Percentiles rank a stretch among this genome's conserved stretches.
Evolutionary conservation across 768 basidiomycete genomes (phyloP).

Genomic region (Tricholoma hemisulphureum): DNA sequence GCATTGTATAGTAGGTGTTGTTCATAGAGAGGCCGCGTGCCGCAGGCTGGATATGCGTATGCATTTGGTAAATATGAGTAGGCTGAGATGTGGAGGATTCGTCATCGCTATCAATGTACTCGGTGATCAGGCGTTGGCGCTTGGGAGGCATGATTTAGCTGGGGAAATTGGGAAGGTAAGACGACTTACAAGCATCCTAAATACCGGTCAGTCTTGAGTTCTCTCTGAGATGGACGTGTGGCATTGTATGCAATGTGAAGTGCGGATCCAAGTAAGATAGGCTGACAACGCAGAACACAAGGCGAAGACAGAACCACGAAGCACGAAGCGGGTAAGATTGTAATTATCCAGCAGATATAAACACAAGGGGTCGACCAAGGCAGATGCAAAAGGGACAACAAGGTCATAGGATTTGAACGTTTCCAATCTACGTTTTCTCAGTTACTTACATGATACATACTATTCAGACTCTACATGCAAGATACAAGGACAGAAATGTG

Average conservation of each 20-base stretch:
- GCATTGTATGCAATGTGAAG: neutral
- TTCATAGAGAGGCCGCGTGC: neutral
- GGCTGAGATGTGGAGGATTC: neutral
- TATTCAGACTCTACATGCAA: neutral
- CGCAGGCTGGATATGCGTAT: neutral
- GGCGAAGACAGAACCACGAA: neutral
- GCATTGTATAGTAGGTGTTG: neutral
- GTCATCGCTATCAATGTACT: neutral
- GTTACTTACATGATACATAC: neutral
- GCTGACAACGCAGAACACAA: no score
- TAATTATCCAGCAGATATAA: neutral
- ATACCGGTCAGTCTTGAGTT: neutral
- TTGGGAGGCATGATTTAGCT: neutral
- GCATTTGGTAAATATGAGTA: neutral
- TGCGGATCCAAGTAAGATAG: neutral
- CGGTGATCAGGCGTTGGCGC: neutral
- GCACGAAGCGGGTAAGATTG: neutral
- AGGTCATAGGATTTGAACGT: no score
- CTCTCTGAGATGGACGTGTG: no score
- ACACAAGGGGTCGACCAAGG: neutral
- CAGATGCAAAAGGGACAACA: no score
- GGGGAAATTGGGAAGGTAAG: neutral
- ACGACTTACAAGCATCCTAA: neutral
- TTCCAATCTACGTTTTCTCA: no score
- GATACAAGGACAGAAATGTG: neutral